A percentile compares a stretch with the other conserved stretches of the same genome.
These are phyloP conservation scores for Fusarium luffae DNA, from an alignment of 2,329 filamentous ascomycete genomes.

Conservation along the genomic window DNA sequence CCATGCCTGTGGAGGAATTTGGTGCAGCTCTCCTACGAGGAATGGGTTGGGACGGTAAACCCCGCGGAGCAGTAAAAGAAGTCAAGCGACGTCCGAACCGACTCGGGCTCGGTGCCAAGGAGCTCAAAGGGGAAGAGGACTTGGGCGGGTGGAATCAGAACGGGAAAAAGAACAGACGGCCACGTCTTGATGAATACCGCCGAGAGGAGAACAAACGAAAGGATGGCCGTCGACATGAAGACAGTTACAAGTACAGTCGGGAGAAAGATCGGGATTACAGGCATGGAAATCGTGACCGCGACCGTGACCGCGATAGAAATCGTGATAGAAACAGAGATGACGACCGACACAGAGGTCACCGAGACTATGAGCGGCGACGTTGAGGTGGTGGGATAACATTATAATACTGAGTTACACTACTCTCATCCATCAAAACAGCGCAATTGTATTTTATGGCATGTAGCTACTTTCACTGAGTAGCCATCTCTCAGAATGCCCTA, in stretches of 20 bases:
- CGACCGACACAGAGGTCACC: conserved; percentile 40
- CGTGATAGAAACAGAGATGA: conserved; percentile 35
- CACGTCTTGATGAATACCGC: conserved; percentile 63
- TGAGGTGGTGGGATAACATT: conserved; percentile 16
- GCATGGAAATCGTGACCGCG: conserved; percentile 47
- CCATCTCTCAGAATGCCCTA: not conserved
- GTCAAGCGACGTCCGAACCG: conserved; percentile 81
- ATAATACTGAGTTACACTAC: not conserved
- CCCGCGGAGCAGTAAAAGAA: conserved; percentile 66
- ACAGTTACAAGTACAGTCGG: conserved; percentile 60
- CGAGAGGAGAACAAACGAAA: conserved; percentile 58
- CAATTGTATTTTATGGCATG: not conserved
- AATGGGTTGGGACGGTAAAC: conserved; percentile 91
- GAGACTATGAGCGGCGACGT: conserved; percentile 39
- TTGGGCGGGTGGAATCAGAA: conserved; percentile 84
- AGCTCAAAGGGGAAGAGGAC: conserved; percentile 76
- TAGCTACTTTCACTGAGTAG: not conserved
- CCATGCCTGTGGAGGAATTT: conserved; percentile 93
- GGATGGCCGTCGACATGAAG: conserved; percentile 55
- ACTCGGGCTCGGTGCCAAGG: conserved; percentile 89
- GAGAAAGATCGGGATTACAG: conserved; percentile 52
- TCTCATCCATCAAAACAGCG: not conserved
- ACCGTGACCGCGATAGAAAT: conserved; percentile 21
- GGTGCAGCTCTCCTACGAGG: conserved; percentile 89
- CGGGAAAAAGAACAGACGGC: conserved; percentile 60